Conservation (phyloP, 257 asterid genomes). For the Przewalskia tangutica region DNA sequence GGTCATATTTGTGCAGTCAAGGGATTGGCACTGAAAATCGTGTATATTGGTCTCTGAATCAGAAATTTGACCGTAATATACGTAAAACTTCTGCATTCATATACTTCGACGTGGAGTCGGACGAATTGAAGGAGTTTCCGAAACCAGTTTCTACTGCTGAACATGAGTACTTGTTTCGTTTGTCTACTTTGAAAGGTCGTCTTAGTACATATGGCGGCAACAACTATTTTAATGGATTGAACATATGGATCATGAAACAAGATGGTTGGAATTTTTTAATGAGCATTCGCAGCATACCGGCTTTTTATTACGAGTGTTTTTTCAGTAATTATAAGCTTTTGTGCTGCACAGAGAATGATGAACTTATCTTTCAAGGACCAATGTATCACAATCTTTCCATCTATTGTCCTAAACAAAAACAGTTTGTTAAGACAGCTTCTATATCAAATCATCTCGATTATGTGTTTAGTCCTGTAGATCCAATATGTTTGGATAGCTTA, state of each 20-base stretch:
- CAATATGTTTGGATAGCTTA: background rate
- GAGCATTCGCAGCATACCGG: background rate
- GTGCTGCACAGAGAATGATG: too few species aligned
- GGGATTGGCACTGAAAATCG: too few species aligned
- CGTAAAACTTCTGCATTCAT: too few species aligned
- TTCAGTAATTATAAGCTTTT: background rate
- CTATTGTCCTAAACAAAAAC: background rate
- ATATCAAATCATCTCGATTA: too few species aligned
- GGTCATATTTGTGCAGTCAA: too few species aligned
- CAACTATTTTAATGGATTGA: too few species aligned
- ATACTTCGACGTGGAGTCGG: too few species aligned
- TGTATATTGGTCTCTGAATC: too few species aligned
- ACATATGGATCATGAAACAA: background rate
- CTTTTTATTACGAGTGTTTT: background rate
- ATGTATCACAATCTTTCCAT: background rate
- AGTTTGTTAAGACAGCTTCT: background rate
- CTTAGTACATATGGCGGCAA: background rate
- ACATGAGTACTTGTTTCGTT: background rate
- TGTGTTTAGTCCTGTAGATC: background rate
- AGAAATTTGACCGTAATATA: too few species aligned
- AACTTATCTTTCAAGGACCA: background rate
- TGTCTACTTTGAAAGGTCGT: background rate
- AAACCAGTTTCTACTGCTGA: too few species aligned
- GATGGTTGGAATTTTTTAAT: background rate
- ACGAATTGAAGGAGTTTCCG: too few species aligned